Evolutionary conservation across 2,329 filamentous ascomycete genomes (phyloP).

Genomic region (Penicillium palitans): DNA sequence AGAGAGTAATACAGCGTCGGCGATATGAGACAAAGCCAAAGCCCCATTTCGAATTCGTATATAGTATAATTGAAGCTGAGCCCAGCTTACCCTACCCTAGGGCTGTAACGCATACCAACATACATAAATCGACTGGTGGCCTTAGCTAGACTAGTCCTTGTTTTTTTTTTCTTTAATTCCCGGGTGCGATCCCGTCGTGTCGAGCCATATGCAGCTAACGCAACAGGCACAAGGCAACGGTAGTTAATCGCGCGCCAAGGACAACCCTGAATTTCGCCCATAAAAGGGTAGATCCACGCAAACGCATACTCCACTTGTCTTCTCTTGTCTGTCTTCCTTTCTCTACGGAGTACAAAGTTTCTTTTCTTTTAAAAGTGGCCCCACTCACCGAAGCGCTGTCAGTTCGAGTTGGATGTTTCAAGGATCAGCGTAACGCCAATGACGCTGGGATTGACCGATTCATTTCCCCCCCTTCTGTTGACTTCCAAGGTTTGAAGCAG

Average conservation of each 20-base stretch:
- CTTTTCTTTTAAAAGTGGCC: neutral
- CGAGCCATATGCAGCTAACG: neutral
- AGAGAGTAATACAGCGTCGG: conserved; percentile 5
- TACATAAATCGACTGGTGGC: conserved; percentile 2
- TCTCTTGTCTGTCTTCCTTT: neutral
- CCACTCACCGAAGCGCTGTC: conserved; percentile 7
- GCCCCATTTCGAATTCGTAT: conserved; percentile 3
- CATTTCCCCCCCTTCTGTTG: conserved; percentile 4
- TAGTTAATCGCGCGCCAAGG: conserved; percentile 6
- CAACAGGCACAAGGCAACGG: neutral
- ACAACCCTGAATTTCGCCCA: neutral
- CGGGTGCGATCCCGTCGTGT: neutral
- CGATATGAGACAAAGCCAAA: neutral
- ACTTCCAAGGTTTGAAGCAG: conserved; percentile 15
- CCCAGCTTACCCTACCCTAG: conserved; percentile 2
- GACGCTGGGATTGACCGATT: conserved; percentile 3
- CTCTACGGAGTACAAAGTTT: neutral
- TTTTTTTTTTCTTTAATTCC: neutral
- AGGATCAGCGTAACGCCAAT: conserved; percentile 8
- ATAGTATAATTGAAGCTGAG: neutral
- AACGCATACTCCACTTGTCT: conserved; percentile 8
- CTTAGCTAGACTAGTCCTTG: neutral
- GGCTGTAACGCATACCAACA: conserved; percentile 3
- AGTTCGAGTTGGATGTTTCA: neutral
- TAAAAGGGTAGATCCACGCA: conserved; percentile 4